Evolutionary conservation across 805 yeast species (phyloP).

Genomic region (Lachancea mirantina): DNA sequence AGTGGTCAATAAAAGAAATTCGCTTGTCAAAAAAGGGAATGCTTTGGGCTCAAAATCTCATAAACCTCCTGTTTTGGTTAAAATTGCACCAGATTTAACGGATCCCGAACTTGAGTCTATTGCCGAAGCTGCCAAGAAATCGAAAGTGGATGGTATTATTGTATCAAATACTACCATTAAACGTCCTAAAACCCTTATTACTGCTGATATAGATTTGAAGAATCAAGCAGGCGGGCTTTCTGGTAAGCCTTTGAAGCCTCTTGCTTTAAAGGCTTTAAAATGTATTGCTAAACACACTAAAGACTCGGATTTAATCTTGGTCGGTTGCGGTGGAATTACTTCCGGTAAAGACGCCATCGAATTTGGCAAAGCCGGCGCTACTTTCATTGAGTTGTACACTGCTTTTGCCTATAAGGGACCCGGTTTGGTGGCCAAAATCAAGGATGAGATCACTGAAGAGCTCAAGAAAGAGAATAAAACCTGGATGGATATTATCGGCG

Average conservation of each 20-base stretch:
- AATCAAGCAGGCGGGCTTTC: slow-evolving; percentile 80
- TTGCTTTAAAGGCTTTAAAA: slow-evolving; percentile 63
- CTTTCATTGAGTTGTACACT: slow-evolving; percentile 81
- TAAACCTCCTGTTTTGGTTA: slow-evolving; percentile 78
- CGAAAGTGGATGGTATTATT: slow-evolving; percentile 85
- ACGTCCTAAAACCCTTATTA: slow-evolving; percentile 59
- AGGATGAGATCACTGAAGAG: slow-evolving; percentile 51
- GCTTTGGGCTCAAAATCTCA: slow-evolving; percentile 22
- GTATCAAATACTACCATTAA: slow-evolving; percentile 87
- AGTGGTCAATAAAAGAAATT: slow-evolving; percentile 66
- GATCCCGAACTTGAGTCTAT: slow-evolving; percentile 76
- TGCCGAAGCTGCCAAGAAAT: slow-evolving; percentile 67
- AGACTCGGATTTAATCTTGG: slow-evolving; percentile 61
- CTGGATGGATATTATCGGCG: slow-evolving; percentile 75
- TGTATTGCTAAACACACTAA: slow-evolving; percentile 70
- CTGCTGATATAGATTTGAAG: slow-evolving; percentile 38
- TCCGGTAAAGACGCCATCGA: slow-evolving; percentile 83
- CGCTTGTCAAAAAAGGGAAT: slow-evolving; percentile 35
- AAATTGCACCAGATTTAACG: slow-evolving; percentile 87
- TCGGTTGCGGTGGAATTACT: slow-evolving; percentile 95
- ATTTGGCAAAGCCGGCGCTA: slow-evolving; percentile 89
- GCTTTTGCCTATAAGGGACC: slow-evolving; percentile 92
- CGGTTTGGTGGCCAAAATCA: slow-evolving; percentile 59
- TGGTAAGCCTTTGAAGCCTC: slow-evolving; percentile 84
- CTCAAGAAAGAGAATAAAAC: slow-evolving; percentile 68